Evolutionary conservation across 2,329 filamentous ascomycete genomes (phyloP), one percentile per base, ranked within the genome.

Genomic region (Akanthomyces muscarius): DNA sequence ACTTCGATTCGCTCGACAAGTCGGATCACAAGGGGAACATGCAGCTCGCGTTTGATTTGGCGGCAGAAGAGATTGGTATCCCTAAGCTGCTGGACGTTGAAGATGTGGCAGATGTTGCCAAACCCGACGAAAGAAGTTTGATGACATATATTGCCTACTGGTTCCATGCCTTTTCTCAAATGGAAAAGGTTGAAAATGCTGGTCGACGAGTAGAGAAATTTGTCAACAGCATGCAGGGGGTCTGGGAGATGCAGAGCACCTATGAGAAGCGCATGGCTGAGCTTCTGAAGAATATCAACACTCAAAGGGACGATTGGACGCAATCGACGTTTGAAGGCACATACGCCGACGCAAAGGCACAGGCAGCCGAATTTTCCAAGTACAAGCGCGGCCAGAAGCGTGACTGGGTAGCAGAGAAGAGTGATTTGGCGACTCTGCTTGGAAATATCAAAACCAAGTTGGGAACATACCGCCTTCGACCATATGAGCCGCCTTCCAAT

Each of bases 111-210:
- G 95, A 99, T 74, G 94, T 99, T 33, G 85, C 92, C 28, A 96
- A 95, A 78, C 95, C 95, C 28, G 95, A 99, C 74, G 95, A 99
- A 77, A 89, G 92, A 70, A 96, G 91, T 74, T 83, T 99, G 73
- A 99, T 99, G 95, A 99, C 95, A 0, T 99, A 99, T 76, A 99
- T 99, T 70, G 95, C 95, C 67, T 99, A 99, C 81, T 99, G 95
- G 95, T 99, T 99, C 83, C 95, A 99, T 74, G 95, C 95, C 69
- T 99, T 99, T 75, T 98, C 94, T 36, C 94, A 98, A 72, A 96
- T 99, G 88, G 95, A 99, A 78, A 90, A 94, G 74, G 95, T 99
- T 10, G 95, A 99, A 77, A 99, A 99, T 73, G 95, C 95, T 4
- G 95, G 95, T 5, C 86, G 95, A 65, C 86, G 95, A 68, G 95